Conservation (phyloP, 139 green algal species). For the Coelastrella sp. region DNA sequence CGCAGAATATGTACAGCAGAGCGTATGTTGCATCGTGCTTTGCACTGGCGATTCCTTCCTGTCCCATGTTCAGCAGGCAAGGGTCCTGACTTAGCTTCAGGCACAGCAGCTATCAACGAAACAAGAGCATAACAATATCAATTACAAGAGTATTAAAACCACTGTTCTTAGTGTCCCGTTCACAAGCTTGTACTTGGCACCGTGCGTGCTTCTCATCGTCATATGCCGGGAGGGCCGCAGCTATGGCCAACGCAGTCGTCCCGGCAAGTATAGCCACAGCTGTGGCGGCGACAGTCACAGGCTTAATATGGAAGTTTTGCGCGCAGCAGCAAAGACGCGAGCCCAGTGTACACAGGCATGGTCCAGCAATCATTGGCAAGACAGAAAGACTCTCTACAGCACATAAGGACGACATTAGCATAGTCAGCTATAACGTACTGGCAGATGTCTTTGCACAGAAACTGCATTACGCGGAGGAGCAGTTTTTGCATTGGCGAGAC, state of each 20-base stretch:
- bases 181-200: too few species aligned
- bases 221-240: too few species aligned
- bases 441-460: constrained; percentile 20
- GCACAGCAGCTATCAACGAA: too few species aligned
- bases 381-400: background rate
- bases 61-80: too few species aligned
- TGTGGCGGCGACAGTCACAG: background rate
- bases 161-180: too few species aligned
- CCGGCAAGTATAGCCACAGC: background rate
- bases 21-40: too few species aligned
- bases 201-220: too few species aligned
- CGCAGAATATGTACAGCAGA: too few species aligned
- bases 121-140: too few species aligned
- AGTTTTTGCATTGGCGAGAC: background rate
- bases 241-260: background rate
- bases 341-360: background rate
- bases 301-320: background rate
- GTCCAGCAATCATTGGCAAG: background rate
- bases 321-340: background rate
- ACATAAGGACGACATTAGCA: constrained; percentile 3
- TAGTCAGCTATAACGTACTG: constrained; percentile 36
- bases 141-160: too few species aligned
- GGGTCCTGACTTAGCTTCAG: too few species aligned
- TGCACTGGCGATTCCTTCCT: too few species aligned
- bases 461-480: background rate